Base-by-base conservation (phyloP, 2,329 filamentous ascomycete species). In the Fusarium musae region DNA sequence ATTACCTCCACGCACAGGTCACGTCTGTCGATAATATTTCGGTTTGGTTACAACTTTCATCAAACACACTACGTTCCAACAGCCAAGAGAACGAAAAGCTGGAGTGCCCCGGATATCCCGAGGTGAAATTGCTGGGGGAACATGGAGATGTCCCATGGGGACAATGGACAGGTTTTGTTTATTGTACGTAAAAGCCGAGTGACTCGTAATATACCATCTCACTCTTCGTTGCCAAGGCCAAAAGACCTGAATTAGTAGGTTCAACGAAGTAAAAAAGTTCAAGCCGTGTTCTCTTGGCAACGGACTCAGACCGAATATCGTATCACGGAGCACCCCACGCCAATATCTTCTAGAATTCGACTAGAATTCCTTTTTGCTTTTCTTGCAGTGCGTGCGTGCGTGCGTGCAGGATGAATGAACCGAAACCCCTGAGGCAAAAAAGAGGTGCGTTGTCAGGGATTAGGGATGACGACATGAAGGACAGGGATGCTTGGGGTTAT, bases 111-210 rank as follows among this genome's bases (percentile, higher is more conserved):
- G 62, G 68, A 68, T 64, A 39, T 60, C 54, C 56, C 61, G 60
- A 53, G 44, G 44, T 44, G 52, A 53, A 67, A 56, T 59, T 66
- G 49, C 50, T 67, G 64, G 69, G 69, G 73, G 54, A 47, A 56
- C 46, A 69, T 65, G 60, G 62, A 72, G 57, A 49, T 73, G 63
- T 77, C 75, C 75, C 73, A 73, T 59, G 75, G 75, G 75, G 69
- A 73, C 61, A 59, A 66, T 52, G n/a, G 49, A 36, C 32, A 36
- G 32, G 32, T 52, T 23, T 63, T 56, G 70, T 66, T 60, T 72
- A 42, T 73, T 77, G 75, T 77, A 77, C 75, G 75, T 77, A 77
- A 75, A 71, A 58, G 65, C 42, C 59, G 61, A 54, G 43, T 59
- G 47, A 50, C 64, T 67, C 43, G 64, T 56, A 59, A 46, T 44